These are phyloP conservation scores for Gossypium gossypioides DNA, from an alignment of 441 rosid genomes.

Conservation along the genomic window DNA sequence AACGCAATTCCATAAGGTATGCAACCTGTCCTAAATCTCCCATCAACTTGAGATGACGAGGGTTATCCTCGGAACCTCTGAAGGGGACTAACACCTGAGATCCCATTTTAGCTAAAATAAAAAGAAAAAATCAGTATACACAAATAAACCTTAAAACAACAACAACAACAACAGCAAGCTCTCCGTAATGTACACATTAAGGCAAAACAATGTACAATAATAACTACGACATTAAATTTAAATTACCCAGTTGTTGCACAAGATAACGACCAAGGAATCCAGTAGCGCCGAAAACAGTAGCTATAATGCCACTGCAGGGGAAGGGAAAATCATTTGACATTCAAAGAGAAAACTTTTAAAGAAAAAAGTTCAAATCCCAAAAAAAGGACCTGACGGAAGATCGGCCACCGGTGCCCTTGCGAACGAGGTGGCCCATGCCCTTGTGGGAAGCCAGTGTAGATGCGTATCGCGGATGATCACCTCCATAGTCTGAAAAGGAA, in stretches of 20 bases:
- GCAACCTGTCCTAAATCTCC: slow-evolving; percentile 98
- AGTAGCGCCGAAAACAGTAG: slow-evolving; percentile 96
- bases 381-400: slow-evolving; percentile 81
- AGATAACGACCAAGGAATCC: slow-evolving; percentile 98
- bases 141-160: neutral
- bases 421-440: slow-evolving; percentile 75
- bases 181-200: neutral
- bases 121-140: neutral
- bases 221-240: neutral
- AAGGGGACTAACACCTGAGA: slow-evolving; percentile 97
- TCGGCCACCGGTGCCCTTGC: slow-evolving; percentile 99
- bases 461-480: slow-evolving; percentile 47
- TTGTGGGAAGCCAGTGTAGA: slow-evolving; percentile 53
- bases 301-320: slow-evolving; percentile 75
- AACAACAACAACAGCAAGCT: neutral
- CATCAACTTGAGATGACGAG: slow-evolving; percentile 95
- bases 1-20: neutral
- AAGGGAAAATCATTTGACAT: neutral
- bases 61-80: slow-evolving; percentile 84
- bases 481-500: slow-evolving; percentile 39
- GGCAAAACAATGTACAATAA: neutral
- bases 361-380: neutral
- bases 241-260: slow-evolving; percentile 97
- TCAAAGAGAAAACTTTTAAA: neutral
- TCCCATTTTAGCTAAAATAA: slow-evolving; percentile 81